Conservation (phyloP, 352 stramenopile genomes). For the Globisporangium uncinulatum region DNA sequence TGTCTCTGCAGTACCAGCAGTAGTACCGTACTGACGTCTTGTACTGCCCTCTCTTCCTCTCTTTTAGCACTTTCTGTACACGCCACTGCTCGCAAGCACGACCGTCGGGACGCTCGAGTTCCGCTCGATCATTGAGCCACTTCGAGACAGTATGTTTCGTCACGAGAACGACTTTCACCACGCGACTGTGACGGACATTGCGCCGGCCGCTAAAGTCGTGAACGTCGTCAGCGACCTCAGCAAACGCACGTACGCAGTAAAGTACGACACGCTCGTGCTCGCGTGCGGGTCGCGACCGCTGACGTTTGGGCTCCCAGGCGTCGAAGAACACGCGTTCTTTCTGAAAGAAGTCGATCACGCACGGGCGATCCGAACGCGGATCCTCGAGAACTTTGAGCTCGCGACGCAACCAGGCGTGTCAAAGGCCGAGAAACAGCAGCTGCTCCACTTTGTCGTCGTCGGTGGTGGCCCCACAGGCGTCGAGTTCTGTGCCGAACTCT, state of each 20-base stretch:
- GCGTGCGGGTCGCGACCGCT: slow-evolving; percentile 92
- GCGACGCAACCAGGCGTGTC: slow-evolving; percentile 85
- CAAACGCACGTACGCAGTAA: slow-evolving; percentile 60
- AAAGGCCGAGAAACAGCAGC: slow-evolving; percentile 77
- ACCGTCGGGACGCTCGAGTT: slow-evolving; percentile 96
- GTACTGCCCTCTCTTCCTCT: slow-evolving; percentile 5
- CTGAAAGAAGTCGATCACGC: slow-evolving; percentile 97
- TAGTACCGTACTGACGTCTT: not conserved
- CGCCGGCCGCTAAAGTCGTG: slow-evolving; percentile 71
- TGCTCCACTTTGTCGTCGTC: slow-evolving; percentile 98
- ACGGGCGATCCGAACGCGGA: slow-evolving; percentile 70
- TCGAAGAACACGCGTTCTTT: slow-evolving; percentile 94
- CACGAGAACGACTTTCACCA: slow-evolving; percentile 73
- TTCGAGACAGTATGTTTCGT: slow-evolving; percentile 81
- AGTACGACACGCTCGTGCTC: slow-evolving; percentile 94
- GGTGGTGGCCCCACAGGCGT: slow-evolving; percentile 93
- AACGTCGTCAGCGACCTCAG: slow-evolving; percentile 61
- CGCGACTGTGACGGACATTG: slow-evolving; percentile 66
- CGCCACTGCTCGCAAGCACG: slow-evolving; percentile 93
- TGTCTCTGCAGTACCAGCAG: too few species aligned
- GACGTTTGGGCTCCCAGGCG: slow-evolving; percentile 90
- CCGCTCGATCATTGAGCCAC: slow-evolving; percentile 94
- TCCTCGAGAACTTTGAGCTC: slow-evolving; percentile 93
- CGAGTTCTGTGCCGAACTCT: slow-evolving; percentile 96
- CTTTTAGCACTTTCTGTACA: slow-evolving; percentile 96